A percentile compares a stretch with the other conserved stretches of the same genome.
phyloP scores from a whole-genome alignment of 2,329 filamentous ascomycete genomes.

The Ophiostoma tasmaniense region DNA sequence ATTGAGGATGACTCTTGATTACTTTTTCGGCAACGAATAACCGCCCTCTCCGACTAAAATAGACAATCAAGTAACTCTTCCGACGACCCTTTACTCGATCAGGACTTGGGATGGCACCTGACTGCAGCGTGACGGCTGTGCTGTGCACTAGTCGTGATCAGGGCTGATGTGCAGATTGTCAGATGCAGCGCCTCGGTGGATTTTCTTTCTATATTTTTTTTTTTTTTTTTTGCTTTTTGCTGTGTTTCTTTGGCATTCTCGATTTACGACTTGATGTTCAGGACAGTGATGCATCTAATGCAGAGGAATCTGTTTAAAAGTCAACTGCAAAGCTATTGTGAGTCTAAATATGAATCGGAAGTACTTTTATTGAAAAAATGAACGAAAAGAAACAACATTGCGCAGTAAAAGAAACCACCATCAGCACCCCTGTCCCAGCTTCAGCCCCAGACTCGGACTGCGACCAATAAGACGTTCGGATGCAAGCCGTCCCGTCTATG shows the following conservation, averaged over 20 bases:
- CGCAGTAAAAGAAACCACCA: background rate
- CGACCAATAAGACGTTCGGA: background rate
- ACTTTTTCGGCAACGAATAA: too few relatives aligned
- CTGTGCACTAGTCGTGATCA: background rate
- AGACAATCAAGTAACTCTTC: background rate
- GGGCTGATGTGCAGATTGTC: background rate
- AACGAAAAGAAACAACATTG: background rate
- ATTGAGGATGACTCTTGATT: too few relatives aligned
- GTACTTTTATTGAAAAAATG: background rate
- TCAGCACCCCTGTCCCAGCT: background rate
- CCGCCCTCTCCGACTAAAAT: too few relatives aligned
- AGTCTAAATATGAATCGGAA: too few relatives aligned
- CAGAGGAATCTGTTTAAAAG: too few relatives aligned
- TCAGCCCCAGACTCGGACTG: background rate
- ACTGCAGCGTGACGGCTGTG: background rate
- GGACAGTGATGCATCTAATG: too few relatives aligned
- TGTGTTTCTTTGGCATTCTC: too few relatives aligned
- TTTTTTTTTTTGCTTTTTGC: background rate
- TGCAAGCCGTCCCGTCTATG: background rate
- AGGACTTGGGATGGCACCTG: background rate
- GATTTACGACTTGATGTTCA: too few relatives aligned
- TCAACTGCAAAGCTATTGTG: too few relatives aligned
- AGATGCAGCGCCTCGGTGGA: background rate
- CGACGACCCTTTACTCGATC: background rate
- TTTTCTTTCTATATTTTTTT: background rate